A percentile compares a stretch with the other conserved stretches of the same genome.
Evolutionary conservation across 2,329 filamentous ascomycete species (phyloP).

Genomic region (Aplosporella prunicola): DNA sequence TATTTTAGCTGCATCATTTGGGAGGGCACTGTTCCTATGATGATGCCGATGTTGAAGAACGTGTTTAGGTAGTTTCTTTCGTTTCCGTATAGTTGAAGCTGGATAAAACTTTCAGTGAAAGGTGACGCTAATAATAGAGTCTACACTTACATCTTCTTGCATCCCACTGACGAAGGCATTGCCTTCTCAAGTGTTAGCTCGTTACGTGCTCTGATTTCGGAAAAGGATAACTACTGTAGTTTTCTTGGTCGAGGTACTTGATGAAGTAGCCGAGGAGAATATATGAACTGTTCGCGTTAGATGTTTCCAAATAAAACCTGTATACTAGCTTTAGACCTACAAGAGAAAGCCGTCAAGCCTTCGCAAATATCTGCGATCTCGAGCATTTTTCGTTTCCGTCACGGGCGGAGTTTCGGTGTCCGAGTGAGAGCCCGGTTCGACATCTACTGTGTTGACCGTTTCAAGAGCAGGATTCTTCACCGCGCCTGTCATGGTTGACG

Average conservation of each 20-base stretch:
- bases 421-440: too few species aligned
- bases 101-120: neutral
- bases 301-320: neutral
- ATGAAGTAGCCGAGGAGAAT: slow-evolving; percentile 3
- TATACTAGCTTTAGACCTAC: neutral
- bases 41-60: slow-evolving; percentile 9
- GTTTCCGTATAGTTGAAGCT: slow-evolving; percentile 8
- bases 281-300: slow-evolving; percentile 1
- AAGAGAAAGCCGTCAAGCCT: slow-evolving; percentile 2
- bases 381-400: slow-evolving; percentile 3
- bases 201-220: neutral
- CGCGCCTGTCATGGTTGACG: too few species aligned
- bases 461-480: too few species aligned
- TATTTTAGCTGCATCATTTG: slow-evolving; percentile 10
- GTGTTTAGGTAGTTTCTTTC: slow-evolving; percentile 5
- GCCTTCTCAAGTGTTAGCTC: neutral
- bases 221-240: neutral
- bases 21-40: slow-evolving; percentile 6
- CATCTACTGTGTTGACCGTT: too few species aligned
- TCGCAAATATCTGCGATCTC: slow-evolving; percentile 1
- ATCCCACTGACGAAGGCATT: slow-evolving; percentile 11
- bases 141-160: slow-evolving; percentile 5
- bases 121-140: neutral
- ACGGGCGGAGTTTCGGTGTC: too few species aligned
- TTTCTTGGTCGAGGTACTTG: slow-evolving; percentile 4